Base-by-base conservation (phyloP, 371 early-diverging fungal species). In the Mortierella sp. region DNA sequence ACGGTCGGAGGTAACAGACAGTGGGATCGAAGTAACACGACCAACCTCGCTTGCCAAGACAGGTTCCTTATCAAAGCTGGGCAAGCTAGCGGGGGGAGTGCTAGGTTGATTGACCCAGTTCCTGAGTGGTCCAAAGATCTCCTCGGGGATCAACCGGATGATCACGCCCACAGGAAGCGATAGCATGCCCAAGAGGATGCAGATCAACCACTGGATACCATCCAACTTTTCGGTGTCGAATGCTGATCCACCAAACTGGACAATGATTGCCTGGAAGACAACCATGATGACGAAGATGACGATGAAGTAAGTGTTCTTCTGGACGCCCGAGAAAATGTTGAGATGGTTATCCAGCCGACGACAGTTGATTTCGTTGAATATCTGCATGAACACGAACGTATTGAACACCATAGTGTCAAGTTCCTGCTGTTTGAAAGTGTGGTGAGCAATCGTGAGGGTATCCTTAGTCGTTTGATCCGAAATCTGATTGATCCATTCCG, bases 301-400 rank as follows among this genome's bases (percentile, higher is more conserved):
- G 14, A 87, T 57, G 48, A 92, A 92, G 64, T 88, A 84, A 24
- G 46, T 61, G 79, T 93, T 93, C 24, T 79, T 68, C 17, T 25
- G 59, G 3, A 89, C 71, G 13, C 86, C 84, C 16, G 82, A 51
- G 39, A 92, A 83, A n/a, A 91, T 63, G 61, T 93, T 93, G 44
- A 90, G 65, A 1, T 79, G 71, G 63, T 86, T 84, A 54, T 91
- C 86, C 46, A 93, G 79, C 21, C 90, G 85, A 48, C 93, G 85
- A 65, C 88, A 88, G 69, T 90, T 90, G 81, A 90, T 51, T 67
- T 89, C 89, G 71, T 92, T 92, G 64, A 91, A 92, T 34, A 94
- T 83, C 63, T 93, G 94, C 46, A 92, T 73, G 60, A 91, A 89
- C 2, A 93, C 90, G 78, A 93, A 94, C 1, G 91, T 85, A 62